phyloP scores from a whole-genome alignment of 352 stramenopile genomes.

The Globisporangium acanthophoron region DNA sequence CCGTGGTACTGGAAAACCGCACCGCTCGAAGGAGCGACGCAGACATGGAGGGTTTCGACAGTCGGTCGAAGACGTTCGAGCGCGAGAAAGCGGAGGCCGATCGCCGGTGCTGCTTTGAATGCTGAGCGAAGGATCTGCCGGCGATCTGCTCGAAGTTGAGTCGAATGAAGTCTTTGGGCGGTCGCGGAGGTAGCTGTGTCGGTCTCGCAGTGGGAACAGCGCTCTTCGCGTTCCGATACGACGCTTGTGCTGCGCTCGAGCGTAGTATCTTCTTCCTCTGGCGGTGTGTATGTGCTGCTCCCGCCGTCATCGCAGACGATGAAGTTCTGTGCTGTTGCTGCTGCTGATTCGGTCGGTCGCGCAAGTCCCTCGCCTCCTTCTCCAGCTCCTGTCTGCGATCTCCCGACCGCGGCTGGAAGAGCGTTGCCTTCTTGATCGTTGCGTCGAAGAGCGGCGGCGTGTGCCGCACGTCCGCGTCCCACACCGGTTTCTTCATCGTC shows the following conservation, averaged over 20 bases:
- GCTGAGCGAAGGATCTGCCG: constrained; percentile 18
- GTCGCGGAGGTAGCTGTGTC: constrained; percentile 13
- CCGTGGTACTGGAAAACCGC: background rate
- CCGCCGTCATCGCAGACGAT: background rate
- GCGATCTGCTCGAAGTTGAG: constrained; percentile 52
- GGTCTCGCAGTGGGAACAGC: background rate
- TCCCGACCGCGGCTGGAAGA: constrained; percentile 43
- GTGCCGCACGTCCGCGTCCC: constrained; percentile 35
- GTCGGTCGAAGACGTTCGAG: constrained; percentile 38
- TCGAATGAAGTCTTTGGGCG: constrained; percentile 45
- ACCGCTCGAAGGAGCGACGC: constrained; percentile 14
- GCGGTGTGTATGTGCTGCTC: constrained; percentile 11
- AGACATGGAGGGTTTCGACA: constrained; percentile 20
- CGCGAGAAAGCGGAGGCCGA: background rate
- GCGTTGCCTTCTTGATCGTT: constrained; percentile 39
- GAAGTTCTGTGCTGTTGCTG: background rate
- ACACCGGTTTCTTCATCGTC: constrained; percentile 23
- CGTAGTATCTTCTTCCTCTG: background rate
- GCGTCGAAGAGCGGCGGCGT: constrained; percentile 34
- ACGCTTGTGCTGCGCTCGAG: background rate
- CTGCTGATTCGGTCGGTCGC: background rate
- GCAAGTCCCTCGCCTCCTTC: constrained; percentile 10
- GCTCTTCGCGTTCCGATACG: constrained; percentile 1
- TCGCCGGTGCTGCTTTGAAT: background rate
- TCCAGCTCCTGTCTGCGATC: constrained; percentile 29